These are phyloP conservation scores for Waltergamsia citrina DNA, from an alignment of 2,329 filamentous ascomycete species.

Conservation along the genomic window DNA sequence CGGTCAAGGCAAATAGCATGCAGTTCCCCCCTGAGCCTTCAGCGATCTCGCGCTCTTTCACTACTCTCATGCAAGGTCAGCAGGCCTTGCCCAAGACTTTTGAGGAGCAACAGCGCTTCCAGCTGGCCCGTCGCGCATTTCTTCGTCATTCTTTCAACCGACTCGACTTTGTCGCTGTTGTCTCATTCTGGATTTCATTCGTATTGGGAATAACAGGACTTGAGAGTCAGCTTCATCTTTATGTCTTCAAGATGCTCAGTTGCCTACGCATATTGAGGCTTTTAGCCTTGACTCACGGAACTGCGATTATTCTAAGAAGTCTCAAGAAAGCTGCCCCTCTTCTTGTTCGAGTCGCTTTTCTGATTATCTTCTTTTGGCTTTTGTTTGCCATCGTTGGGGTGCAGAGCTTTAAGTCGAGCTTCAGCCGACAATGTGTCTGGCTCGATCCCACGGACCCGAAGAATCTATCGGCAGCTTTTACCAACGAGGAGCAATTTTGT, in stretches of 20 bases:
- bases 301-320: constrained; percentile 88
- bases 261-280: constrained; percentile 87
- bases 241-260: constrained; percentile 93
- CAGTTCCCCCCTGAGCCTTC: constrained; percentile 41
- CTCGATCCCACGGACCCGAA: constrained; percentile 51
- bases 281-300: constrained; percentile 87
- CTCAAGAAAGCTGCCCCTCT: constrained; percentile 90
- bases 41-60: constrained; percentile 69
- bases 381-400: constrained; percentile 94
- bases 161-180: constrained; percentile 85
- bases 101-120: constrained; percentile 71
- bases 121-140: constrained; percentile 85
- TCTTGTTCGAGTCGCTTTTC: constrained; percentile 83
- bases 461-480: constrained; percentile 46
- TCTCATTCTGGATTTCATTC: constrained; percentile 94
- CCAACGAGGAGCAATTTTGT: constrained; percentile 67
- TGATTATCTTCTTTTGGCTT: constrained; percentile 96
- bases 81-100: constrained; percentile 47
- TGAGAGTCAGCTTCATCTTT: constrained; percentile 63
- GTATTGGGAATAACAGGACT: constrained; percentile 59
- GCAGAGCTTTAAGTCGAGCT: constrained; percentile 86
- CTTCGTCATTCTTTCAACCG: constrained; percentile 92
- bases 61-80: constrained; percentile 63
- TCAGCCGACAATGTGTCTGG: constrained; percentile 72
- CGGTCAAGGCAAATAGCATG: constrained; percentile 41